Evolutionary conservation across 352 stramenopile genomes (phyloP).

Genomic region (Phytopythium cucurbitacearum): DNA sequence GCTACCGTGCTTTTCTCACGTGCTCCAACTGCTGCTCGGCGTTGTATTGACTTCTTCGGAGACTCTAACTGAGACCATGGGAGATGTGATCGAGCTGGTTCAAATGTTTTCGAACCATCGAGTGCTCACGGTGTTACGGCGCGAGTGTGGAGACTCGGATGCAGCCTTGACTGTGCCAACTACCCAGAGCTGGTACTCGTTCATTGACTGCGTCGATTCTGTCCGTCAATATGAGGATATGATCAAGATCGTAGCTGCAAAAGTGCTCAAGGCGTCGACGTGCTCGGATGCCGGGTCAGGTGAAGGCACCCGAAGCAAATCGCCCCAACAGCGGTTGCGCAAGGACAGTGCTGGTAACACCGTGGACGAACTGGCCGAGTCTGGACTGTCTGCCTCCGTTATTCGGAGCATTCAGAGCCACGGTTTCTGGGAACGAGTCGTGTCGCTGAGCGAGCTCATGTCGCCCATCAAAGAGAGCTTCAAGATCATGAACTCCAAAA

Average conservation of each 20-base stretch:
- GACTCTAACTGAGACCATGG: slow-evolving; percentile 47
- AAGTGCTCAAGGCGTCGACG: slow-evolving; percentile 30
- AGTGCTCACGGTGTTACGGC: slow-evolving; percentile 50
- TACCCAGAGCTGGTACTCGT: slow-evolving; percentile 60
- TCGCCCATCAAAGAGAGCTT: slow-evolving; percentile 75
- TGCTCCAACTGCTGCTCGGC: slow-evolving; percentile 49
- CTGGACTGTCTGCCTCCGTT: slow-evolving; percentile 26
- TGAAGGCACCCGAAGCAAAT: neutral
- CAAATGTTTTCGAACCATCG: slow-evolving; percentile 54
- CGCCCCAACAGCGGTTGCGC: slow-evolving; percentile 2
- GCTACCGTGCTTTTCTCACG: slow-evolving; percentile 53
- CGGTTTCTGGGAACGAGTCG: slow-evolving; percentile 73
- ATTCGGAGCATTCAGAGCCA: slow-evolving; percentile 56
- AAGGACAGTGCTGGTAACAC: slow-evolving; percentile 46
- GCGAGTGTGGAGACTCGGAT: slow-evolving; percentile 64
- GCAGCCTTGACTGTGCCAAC: slow-evolving; percentile 42
- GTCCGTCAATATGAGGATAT: slow-evolving; percentile 78
- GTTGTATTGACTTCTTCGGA: slow-evolving; percentile 53
- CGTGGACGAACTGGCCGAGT: slow-evolving; percentile 41
- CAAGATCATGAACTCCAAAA: slow-evolving; percentile 48
- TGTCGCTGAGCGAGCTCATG: slow-evolving; percentile 72
- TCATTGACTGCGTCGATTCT: slow-evolving; percentile 77
- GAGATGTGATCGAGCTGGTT: slow-evolving; percentile 65
- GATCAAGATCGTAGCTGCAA: slow-evolving; percentile 78
- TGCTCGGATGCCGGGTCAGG: neutral